Percentiles rank a stretch among this genome's conserved stretches.
Evolutionary conservation across 768 basidiomycete genomes (phyloP).

Genomic region (Podaxis sp.): DNA sequence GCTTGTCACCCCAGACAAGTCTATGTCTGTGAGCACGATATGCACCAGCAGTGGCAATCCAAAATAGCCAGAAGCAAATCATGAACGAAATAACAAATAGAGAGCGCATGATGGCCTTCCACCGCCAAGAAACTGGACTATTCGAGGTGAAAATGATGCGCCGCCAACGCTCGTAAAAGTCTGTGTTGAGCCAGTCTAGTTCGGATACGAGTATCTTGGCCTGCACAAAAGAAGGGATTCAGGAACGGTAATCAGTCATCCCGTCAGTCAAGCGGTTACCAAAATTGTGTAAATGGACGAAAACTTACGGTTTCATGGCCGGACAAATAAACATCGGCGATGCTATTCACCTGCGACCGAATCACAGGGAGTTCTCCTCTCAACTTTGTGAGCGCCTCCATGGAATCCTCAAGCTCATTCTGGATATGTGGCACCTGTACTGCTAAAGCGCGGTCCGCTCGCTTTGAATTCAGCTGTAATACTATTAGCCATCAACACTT

Average conservation of each 20-base stretch:
- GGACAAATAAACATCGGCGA: slow-evolving; percentile 65
- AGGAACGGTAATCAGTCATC: slow-evolving; percentile 2
- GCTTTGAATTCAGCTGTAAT: slow-evolving; percentile 51
- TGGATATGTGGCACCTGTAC: slow-evolving; percentile 61
- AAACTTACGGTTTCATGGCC: slow-evolving; percentile 58
- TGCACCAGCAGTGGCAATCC: slow-evolving; percentile 60
- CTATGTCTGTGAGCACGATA: slow-evolving; percentile 71
- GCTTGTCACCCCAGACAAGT: slow-evolving; percentile 74
- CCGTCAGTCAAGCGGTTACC: neutral
- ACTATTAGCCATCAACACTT: slow-evolving; percentile 4
- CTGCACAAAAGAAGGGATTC: slow-evolving; percentile 27
- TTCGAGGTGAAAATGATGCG: slow-evolving; percentile 67
- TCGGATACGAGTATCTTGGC: slow-evolving; percentile 61
- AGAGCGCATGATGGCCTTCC: slow-evolving; percentile 60
- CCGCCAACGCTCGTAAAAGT: slow-evolving; percentile 73
- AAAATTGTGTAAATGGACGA: slow-evolving; percentile 1
- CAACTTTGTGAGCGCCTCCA: slow-evolving; percentile 53
- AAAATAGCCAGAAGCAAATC: slow-evolving; percentile 54
- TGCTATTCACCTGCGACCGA: slow-evolving; percentile 55
- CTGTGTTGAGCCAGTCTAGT: slow-evolving; percentile 73
- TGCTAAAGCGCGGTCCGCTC: slow-evolving; percentile 53
- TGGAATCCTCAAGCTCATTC: slow-evolving; percentile 55
- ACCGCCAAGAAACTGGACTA: slow-evolving; percentile 68
- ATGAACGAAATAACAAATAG: slow-evolving; percentile 56
- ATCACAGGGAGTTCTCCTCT: slow-evolving; percentile 56